phyloP scores from a whole-genome alignment of 2,329 filamentous ascomycete species.

The Hortaea werneckii region DNA sequence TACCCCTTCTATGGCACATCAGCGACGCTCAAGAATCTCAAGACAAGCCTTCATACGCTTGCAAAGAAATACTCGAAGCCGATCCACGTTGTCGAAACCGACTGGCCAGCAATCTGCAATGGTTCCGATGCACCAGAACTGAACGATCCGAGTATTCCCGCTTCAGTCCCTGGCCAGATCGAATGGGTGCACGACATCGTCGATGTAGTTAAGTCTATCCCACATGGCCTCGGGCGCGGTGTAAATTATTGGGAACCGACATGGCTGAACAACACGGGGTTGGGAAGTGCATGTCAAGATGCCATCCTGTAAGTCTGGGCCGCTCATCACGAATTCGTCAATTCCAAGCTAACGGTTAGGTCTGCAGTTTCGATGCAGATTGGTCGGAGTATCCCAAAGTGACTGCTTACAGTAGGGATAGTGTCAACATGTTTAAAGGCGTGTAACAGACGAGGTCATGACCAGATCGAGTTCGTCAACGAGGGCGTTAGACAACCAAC shows the following conservation, averaged over 20 bases:
- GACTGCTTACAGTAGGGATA: constrained; percentile 15
- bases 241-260: constrained; percentile 24
- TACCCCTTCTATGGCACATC: constrained; percentile 25
- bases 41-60: constrained; percentile 15
- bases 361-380: constrained; percentile 13
- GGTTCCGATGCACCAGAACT: constrained; percentile 17
- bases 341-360: too few relatives aligned
- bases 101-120: constrained; percentile 22
- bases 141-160: constrained; percentile 22
- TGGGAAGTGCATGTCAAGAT: constrained; percentile 21
- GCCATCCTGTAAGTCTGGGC: constrained; percentile 10
- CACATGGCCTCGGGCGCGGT: constrained; percentile 22
- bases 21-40: constrained; percentile 21
- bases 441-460: neutral
- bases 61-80: constrained; percentile 23
- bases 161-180: constrained; percentile 17
- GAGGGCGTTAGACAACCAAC: too few relatives aligned
- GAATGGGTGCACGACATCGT: constrained; percentile 21
- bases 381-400: constrained; percentile 20
- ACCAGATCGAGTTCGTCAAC: too few relatives aligned
- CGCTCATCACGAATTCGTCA: too few relatives aligned
- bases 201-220: constrained; percentile 19
- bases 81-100: constrained; percentile 24
- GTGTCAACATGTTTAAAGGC: constrained; percentile 18
- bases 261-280: constrained; percentile 24